These are phyloP conservation scores for Sordaria brevicollis DNA, from an alignment of 495 filamentous ascomycete genomes.

Conservation along the genomic window DNA sequence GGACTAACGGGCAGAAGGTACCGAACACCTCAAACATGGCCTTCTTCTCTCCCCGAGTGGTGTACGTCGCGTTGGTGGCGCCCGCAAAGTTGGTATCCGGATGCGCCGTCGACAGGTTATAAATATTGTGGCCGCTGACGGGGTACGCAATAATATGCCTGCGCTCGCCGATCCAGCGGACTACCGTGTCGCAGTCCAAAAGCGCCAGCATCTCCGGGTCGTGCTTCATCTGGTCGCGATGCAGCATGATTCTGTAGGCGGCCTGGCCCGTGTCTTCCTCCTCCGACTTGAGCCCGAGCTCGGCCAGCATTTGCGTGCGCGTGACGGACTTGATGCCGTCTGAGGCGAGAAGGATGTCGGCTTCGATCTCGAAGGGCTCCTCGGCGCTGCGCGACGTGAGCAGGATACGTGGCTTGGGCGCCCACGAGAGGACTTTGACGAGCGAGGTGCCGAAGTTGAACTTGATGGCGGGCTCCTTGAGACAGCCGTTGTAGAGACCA, in stretches of 20 bases:
- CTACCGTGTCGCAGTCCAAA: slow-evolving; percentile 55
- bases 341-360: slow-evolving; percentile 60
- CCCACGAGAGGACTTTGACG: slow-evolving; percentile 43
- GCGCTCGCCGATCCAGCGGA: slow-evolving; percentile 68
- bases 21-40: slow-evolving; percentile 56
- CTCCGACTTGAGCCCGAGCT: slow-evolving; percentile 41
- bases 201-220: slow-evolving; percentile 60
- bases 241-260: slow-evolving; percentile 79
- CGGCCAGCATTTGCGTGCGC: slow-evolving; percentile 50
- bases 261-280: slow-evolving; percentile 67
- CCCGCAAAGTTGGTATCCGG: slow-evolving; percentile 63
- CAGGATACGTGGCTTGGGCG: slow-evolving; percentile 44
- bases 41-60: slow-evolving; percentile 58
- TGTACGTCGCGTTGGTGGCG: slow-evolving; percentile 66
- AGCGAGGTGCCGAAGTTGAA: slow-evolving; percentile 56
- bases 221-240: slow-evolving; percentile 51
- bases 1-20: slow-evolving; percentile 63
- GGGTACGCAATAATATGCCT: slow-evolving; percentile 80
- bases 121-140: slow-evolving; percentile 61
- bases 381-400: slow-evolving; percentile 47
- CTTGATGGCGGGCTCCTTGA: slow-evolving; percentile 51
- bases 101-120: slow-evolving; percentile 69
- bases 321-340: slow-evolving; percentile 66
- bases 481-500: slow-evolving; percentile 56
- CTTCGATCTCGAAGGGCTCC: slow-evolving; percentile 40